Evolutionary conservation across 2,329 filamentous ascomycete species (phyloP).

Genomic region (Trichoderma sp.): DNA sequence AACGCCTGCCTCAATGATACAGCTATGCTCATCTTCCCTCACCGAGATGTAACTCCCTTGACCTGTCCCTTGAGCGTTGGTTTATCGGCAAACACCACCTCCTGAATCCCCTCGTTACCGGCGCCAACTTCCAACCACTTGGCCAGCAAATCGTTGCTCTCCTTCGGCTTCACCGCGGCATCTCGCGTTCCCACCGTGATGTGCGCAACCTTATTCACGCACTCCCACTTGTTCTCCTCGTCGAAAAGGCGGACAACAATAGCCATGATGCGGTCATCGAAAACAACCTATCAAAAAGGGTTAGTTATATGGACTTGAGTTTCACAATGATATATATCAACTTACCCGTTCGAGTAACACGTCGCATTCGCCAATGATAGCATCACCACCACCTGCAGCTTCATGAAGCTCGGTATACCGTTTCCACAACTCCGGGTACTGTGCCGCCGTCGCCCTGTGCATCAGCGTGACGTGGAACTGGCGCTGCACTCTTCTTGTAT

Average conservation of each 20-base stretch:
- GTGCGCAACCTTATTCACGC: slow-evolving; percentile 76
- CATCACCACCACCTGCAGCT: slow-evolving; percentile 31
- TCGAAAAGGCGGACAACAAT: slow-evolving; percentile 76
- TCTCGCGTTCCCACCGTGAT: slow-evolving; percentile 84
- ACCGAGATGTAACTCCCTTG: slow-evolving; percentile 48
- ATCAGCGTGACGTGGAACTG: slow-evolving; percentile 93
- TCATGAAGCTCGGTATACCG: slow-evolving; percentile 63
- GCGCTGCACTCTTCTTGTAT: slow-evolving; percentile 72
- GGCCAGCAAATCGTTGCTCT: slow-evolving; percentile 82
- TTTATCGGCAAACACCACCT: slow-evolving; percentile 50
- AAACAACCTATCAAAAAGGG: slow-evolving; percentile 60
- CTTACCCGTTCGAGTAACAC: slow-evolving; percentile 61
- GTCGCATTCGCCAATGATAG: slow-evolving; percentile 59
- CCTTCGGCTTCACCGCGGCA: slow-evolving; percentile 77
- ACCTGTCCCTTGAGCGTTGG: slow-evolving; percentile 46
- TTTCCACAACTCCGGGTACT: slow-evolving; percentile 71
- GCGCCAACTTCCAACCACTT: slow-evolving; percentile 65
- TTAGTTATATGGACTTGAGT: slow-evolving; percentile 15
- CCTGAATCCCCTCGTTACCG: slow-evolving; percentile 42
- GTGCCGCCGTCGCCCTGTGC: slow-evolving; percentile 64
- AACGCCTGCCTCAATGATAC: not conserved
- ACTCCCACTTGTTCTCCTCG: slow-evolving; percentile 58
- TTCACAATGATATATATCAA: slow-evolving; percentile 33
- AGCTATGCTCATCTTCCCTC: slow-evolving; percentile 23
- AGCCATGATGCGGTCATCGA: slow-evolving; percentile 84